Conservation (phyloP, 1,284 basidiomycete species). For the Cutaneotrichosporon sp. region DNA sequence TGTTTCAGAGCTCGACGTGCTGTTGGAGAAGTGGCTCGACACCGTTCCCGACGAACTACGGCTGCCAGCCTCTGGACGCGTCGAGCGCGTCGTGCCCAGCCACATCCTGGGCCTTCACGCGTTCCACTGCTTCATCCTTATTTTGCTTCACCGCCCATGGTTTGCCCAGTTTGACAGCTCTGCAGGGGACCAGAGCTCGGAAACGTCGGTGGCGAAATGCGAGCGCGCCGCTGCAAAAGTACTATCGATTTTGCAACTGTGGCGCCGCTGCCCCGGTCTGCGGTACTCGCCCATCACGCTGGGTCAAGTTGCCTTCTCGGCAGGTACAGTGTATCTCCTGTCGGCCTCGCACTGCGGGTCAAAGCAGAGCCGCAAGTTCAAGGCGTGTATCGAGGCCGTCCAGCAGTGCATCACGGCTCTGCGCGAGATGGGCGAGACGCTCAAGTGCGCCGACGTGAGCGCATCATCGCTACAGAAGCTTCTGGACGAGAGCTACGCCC, state of each 20-base stretch:
- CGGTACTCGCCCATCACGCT: slow-evolving; percentile 30
- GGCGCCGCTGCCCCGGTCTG: slow-evolving; percentile 27
- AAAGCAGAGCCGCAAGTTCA: slow-evolving; percentile 15
- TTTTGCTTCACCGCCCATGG: slow-evolving; percentile 28
- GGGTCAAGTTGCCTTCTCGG: slow-evolving; percentile 30
- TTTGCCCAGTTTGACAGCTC: slow-evolving; percentile 6
- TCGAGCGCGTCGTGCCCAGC: slow-evolving; percentile 7
- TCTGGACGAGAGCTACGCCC: slow-evolving; percentile 11
- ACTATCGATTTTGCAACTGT: slow-evolving; percentile 22
- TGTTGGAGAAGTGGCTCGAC: slow-evolving; percentile 20
- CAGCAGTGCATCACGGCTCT: slow-evolving; percentile 20
- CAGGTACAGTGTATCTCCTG: slow-evolving; percentile 33
- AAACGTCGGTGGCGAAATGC: slow-evolving; percentile 13
- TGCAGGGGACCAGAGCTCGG: background rate
- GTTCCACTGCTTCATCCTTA: slow-evolving; percentile 20
- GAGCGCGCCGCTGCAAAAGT: slow-evolving; percentile 18
- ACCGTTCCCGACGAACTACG: slow-evolving; percentile 17
- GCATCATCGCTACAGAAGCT: slow-evolving; percentile 10
- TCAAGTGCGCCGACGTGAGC: slow-evolving; percentile 10
- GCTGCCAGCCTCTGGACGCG: slow-evolving; percentile 1
- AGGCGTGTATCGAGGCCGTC: slow-evolving; percentile 14
- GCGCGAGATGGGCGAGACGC: slow-evolving; percentile 19
- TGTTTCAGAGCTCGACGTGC: slow-evolving; percentile 14
- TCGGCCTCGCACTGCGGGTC: slow-evolving; percentile 17
- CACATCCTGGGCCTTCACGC: slow-evolving; percentile 29